Evolutionary conservation across 1,284 basidiomycete genomes (phyloP).

Genomic region (Taiwanofungus camphoratus): DNA sequence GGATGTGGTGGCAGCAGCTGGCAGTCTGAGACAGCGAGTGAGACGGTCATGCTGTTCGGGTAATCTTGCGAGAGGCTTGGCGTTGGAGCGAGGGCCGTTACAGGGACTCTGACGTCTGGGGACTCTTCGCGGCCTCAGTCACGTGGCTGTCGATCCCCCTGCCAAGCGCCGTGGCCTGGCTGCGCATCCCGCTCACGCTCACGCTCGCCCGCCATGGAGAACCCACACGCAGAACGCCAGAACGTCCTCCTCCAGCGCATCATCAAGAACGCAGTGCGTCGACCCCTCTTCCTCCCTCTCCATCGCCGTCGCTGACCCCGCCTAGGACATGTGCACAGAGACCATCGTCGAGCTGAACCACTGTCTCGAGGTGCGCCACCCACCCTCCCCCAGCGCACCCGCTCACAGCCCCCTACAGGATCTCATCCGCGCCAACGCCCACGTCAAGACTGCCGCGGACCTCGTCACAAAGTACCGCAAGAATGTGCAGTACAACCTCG

Average conservation of each 20-base stretch:
- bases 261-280: slow-evolving; percentile 78
- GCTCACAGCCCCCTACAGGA: slow-evolving; percentile 41
- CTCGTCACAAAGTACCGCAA: slow-evolving; percentile 75
- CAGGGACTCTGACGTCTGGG: no score
- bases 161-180: no score
- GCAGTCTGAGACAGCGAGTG: no score
- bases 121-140: no score
- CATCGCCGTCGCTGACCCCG: background rate
- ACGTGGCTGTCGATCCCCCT: no score
- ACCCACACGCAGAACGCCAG: slow-evolving; percentile 87
- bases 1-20: no score
- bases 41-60: no score
- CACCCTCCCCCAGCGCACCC: background rate
- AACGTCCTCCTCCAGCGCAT: slow-evolving; percentile 85
- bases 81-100: no score
- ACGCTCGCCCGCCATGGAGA: no score
- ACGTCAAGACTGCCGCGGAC: slow-evolving; percentile 70
- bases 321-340: slow-evolving; percentile 77
- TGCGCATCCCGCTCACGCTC: no score
- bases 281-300: background rate
- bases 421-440: slow-evolving; percentile 62
- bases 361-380: slow-evolving; percentile 54
- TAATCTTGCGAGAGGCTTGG: no score
- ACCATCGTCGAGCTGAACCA: slow-evolving; percentile 74
- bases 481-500: slow-evolving; percentile 82